Base-by-base conservation (phyloP, 2,329 filamentous ascomycete species). In the Cordyceps fumosorosea region DNA sequence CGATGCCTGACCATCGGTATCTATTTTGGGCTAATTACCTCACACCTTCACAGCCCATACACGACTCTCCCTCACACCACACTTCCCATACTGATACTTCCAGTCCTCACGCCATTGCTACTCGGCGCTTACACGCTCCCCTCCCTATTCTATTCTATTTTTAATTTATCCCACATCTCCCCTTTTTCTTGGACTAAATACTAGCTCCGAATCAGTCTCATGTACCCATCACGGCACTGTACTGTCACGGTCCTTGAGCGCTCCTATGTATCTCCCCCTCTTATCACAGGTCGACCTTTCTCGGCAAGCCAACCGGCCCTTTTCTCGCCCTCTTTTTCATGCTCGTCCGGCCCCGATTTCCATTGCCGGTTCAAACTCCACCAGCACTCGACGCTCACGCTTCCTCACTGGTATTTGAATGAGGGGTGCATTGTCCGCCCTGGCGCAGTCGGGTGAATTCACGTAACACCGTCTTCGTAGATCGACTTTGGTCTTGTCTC, bases 81-180 rank as follows among this genome's bases (percentile, higher is more conserved):
- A 3, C 34, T 22, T 29, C 29, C 29, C 45, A 51, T 34, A 47
- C 34, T 32, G 24, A 29, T n/a, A n/a, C n/a, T n/a, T n/a, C n/a
- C n/a, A n/a, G n/a, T n/a, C n/a, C n/a, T n/a, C 52, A 37, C 34
- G 34, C n/a, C 44, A 42, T 16, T 24, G 12, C n/a, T 47, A 12
- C 24, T 54, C 47, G 64, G 66, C 66, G 66, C 66, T 65, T 66
- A 64, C 26, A 55, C 14, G 24, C 14, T 22, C 53, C 8, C 16
- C 14, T 22, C 53, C 8, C 16, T 44, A 44, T 37, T 32, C 47
- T 22, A 44, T 60, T 40, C 72, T 75, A 74, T 75, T 75, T 74
- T 73, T 75, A 70, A 70, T 72, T 74, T 71, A 68, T 66, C 65
- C 69, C 71, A 61, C 59, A 65, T 69, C 67, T 32, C 50, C 55